Conservation (phyloP, 108 stramenopile genomes). For the Cyclotella atomus region DNA sequence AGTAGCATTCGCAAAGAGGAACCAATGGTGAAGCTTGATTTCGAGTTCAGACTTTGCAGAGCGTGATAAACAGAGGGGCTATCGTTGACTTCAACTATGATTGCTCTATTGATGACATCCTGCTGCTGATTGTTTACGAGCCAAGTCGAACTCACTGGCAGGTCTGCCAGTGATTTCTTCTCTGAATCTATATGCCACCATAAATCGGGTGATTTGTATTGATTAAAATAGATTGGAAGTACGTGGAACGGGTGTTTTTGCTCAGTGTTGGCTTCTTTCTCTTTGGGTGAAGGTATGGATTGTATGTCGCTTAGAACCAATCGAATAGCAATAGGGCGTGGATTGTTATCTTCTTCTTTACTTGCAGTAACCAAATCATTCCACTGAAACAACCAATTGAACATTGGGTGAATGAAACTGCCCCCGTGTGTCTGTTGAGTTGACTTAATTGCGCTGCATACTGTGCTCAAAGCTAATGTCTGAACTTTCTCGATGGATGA, state of each 20-base stretch:
- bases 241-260: not conserved
- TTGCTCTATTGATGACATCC: not conserved
- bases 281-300: not conserved
- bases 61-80: not conserved
- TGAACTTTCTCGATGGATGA: not conserved
- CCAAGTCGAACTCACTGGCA: conserved; percentile 15
- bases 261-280: not conserved
- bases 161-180: not conserved
- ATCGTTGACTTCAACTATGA: conserved; percentile 1
- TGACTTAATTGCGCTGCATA: conserved; percentile 1
- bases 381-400: conserved; percentile 7
- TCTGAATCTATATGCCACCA: not conserved
- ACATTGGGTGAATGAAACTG: not conserved
- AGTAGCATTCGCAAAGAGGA: not conserved
- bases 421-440: not conserved
- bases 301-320: not conserved
- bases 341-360: not conserved
- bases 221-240: conserved; percentile 1
- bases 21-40: not conserved
- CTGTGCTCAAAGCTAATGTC: not conserved
- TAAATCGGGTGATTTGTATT: not conserved
- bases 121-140: not conserved
- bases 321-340: conserved; percentile 15
- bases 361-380: not conserved
- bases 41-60: no score